These are phyloP conservation scores for Casuarina equisetifolia DNA, from an alignment of 306 rosid species.

Conservation along the genomic window DNA sequence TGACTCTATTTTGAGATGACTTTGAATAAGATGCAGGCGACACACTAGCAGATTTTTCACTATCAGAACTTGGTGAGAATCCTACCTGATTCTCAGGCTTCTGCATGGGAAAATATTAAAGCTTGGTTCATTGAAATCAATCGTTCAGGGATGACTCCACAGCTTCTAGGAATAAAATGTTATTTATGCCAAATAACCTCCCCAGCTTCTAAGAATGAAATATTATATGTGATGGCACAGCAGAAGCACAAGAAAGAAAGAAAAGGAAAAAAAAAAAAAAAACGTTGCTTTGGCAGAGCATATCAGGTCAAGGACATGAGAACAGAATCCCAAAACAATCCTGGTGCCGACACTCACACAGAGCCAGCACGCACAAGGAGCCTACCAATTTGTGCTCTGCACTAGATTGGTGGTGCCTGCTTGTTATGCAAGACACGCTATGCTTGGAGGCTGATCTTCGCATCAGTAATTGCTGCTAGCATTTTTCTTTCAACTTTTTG, in stretches of 20 bases:
- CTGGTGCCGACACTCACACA: background rate
- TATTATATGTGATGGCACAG: background rate
- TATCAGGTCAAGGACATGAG: background rate
- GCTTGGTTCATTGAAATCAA: conserved; percentile 12
- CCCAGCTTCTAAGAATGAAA: conserved; percentile 1
- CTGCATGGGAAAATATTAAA: conserved; percentile 42
- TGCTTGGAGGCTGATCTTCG: too few species aligned
- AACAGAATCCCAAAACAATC: background rate
- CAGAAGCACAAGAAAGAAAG: background rate
- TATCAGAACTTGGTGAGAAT: conserved; percentile 51
- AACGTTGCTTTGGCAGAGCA: background rate
- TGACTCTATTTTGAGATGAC: conserved; percentile 44
- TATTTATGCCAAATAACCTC: background rate
- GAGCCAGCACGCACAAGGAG: background rate
- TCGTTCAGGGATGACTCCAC: background rate
- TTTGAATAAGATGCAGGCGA: conserved; percentile 66
- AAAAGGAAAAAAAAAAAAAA: background rate
- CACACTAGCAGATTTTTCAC: conserved; percentile 57
- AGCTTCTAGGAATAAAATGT: background rate
- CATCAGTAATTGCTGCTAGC: too few species aligned
- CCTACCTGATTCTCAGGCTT: conserved; percentile 65
- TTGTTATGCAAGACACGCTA: too few species aligned
- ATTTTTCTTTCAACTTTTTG: too few species aligned
- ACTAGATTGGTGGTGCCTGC: too few species aligned
- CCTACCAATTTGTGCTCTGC: too few species aligned